Evolutionary conservation across 129 eudicot genomes (phyloP), one percentile per base, ranked within the genome.

Genomic region (Centella asiatica): DNA sequence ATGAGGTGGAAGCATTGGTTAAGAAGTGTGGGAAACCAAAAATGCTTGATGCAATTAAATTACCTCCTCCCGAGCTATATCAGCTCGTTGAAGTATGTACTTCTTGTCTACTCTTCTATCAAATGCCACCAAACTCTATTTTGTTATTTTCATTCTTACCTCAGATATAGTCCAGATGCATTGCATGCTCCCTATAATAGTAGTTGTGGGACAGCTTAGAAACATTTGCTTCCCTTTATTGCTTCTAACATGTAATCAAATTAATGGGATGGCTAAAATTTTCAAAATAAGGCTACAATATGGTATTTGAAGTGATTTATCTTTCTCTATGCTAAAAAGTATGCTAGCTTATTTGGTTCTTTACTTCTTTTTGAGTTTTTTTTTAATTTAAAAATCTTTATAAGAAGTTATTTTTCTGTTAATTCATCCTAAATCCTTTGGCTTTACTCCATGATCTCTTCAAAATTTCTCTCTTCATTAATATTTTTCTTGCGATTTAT

Each of bases 61-160:
- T 93, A 63, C 96, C 99, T 47, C 99, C 99, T 74, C 78, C 89
- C 20, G 95, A 88, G 80, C 80, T 93, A 46, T 93, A 93, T 70
- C 83, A 72, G 65, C 83, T 82, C 72, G 96, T 93, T 1, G 95
- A 93, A 82, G 99, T 92, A 84, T 58, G 87, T 67, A 65, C 29
- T 60, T 20, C 61, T 67, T 70, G 36, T 46, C 50, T 49, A 56
- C 45, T 37, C 32, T 57, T 57, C 40, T 22, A 36, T 44, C 23
- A 8, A 31, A 50, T 34, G 17, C 17, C n/a, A 14, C 17, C 15
- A 36, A 44, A 23, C 37, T 48, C 24, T 69, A n/a, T 45, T 34
- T 75, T 34, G 40, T 36, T 20, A 25, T 49, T 59, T 51, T 57
- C 25, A 6, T 62, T 44, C 27, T 44, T 45, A 13, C 27, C 19